Percentiles rank a stretch among this genome's conserved stretches.
Evolutionary conservation across 306 rosid genomes (phyloP).

Genomic region (Delonix regia): DNA sequence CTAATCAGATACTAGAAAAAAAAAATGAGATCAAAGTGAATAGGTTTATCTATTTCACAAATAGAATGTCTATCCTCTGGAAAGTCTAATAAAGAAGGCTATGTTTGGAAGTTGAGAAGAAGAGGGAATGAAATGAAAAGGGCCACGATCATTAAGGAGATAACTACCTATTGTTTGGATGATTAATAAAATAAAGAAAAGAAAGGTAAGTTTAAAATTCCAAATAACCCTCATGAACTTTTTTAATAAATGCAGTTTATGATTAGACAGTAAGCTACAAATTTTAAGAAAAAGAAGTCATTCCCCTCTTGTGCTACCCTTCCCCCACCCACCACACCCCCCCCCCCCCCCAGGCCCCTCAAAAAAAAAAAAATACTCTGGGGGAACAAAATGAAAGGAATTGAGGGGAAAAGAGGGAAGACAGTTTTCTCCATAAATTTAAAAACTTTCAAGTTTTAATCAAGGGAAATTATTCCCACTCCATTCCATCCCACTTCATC

Average conservation of each 20-base stretch:
- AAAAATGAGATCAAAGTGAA: constrained; percentile 1
- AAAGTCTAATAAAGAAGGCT: neutral
- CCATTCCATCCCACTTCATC: neutral
- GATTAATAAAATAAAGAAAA: neutral
- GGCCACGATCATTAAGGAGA: neutral
- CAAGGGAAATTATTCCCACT: neutral
- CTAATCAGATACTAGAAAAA: constrained; percentile 11
- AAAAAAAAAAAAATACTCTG: no score
- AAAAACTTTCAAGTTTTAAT: neutral
- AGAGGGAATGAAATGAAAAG: neutral
- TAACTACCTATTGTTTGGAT: neutral
- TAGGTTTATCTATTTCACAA: neutral
- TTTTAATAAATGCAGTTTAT: neutral
- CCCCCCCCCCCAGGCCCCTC: no score
- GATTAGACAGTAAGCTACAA: neutral
- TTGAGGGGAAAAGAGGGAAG: neutral
- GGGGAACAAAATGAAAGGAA: neutral
- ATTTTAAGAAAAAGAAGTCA: neutral
- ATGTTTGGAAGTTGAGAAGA: neutral
- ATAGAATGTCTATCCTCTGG: neutral
- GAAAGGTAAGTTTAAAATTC: neutral
- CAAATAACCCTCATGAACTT: neutral
- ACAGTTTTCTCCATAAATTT: neutral
- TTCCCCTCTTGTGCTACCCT: neutral
- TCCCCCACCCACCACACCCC: no score